Percentiles rank a stretch among this genome's conserved stretches.
Conservation (phyloP, 331 rosid genomes). For the Phaseolus coccineus region DNA sequence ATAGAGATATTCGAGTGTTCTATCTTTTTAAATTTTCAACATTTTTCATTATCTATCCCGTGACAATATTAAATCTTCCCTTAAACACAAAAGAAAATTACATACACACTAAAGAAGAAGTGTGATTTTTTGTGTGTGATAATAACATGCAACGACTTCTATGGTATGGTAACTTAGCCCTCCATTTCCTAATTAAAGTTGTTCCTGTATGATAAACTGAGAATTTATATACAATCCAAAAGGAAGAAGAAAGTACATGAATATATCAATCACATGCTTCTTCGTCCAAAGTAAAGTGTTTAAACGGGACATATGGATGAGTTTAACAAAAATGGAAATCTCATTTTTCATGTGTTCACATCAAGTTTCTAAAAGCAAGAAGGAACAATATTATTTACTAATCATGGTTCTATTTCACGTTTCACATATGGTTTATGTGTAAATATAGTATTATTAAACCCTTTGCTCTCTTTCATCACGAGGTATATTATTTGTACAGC, state of each 20-base stretch:
- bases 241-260: constrained; percentile 28
- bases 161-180: too few relatives aligned
- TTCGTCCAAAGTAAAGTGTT: neutral
- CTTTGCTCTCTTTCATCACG: neutral
- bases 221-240: constrained; percentile 21
- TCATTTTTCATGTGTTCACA: constrained; percentile 14
- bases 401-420: too few relatives aligned
- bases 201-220: too few relatives aligned
- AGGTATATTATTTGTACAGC: neutral
- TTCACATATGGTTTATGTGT: neutral
- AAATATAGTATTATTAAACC: neutral
- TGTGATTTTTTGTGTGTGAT: too few relatives aligned
- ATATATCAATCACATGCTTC: constrained; percentile 1
- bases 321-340: neutral
- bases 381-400: neutral
- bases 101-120: too few relatives aligned
- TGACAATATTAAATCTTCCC: neutral
- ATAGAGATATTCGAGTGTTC: too few relatives aligned
- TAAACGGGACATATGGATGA: neutral
- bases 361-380: constrained; percentile 29
- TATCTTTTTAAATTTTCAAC: too few relatives aligned
- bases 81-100: too few relatives aligned
- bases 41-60: too few relatives aligned
- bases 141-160: too few relatives aligned
- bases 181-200: too few relatives aligned